phyloP scores from a whole-genome alignment of 1,284 basidiomycete genomes.

The Sporisorium exsertum region DNA sequence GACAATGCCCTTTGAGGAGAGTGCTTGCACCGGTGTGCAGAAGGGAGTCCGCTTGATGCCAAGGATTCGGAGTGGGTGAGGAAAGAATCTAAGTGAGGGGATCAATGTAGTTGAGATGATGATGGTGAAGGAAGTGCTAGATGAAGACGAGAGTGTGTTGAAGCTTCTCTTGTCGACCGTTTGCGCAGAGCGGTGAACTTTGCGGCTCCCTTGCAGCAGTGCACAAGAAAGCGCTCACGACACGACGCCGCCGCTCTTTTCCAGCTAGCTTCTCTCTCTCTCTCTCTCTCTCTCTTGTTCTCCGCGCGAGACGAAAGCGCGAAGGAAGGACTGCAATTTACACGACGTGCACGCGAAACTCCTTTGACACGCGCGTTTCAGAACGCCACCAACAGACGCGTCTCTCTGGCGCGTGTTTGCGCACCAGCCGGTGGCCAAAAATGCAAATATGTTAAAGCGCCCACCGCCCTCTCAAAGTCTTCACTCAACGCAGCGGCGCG shows the following conservation, averaged over 20 bases:
- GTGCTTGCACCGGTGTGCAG: background rate
- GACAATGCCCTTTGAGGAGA: background rate
- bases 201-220: background rate
- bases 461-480: background rate
- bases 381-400: slow-evolving; percentile 12
- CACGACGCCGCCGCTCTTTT: background rate
- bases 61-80: too few species aligned
- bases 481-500: background rate
- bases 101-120: background rate
- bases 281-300: background rate
- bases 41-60: background rate
- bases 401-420: slow-evolving; percentile 1
- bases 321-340: slow-evolving; percentile 19
- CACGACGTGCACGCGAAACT: slow-evolving; percentile 27
- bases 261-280: background rate
- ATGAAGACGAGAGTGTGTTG: background rate
- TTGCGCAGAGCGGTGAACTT: background rate
- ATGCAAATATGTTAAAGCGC: background rate
- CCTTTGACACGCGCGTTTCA: background rate
- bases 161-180: background rate
- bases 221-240: background rate
- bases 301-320: slow-evolving; percentile 8
- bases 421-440: background rate
- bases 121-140: background rate
- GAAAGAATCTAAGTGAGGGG: background rate